A percentile compares a stretch with the other conserved stretches of the same genome.
These are phyloP conservation scores for Pezicula carpinea DNA, from an alignment of 2,329 filamentous ascomycete genomes.

Conservation along the genomic window DNA sequence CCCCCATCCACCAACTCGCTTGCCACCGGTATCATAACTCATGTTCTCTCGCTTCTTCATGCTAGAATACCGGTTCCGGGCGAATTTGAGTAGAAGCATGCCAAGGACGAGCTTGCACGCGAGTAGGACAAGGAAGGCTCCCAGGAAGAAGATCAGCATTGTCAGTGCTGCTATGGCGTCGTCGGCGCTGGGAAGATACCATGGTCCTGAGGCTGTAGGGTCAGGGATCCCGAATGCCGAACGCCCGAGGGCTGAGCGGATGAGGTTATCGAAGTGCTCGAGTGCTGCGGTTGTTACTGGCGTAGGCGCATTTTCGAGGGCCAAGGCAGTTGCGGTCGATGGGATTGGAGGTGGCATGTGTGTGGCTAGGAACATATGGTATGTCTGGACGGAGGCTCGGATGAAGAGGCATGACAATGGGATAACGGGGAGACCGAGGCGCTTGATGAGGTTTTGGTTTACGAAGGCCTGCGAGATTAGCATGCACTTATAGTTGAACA, in stretches of 20 bases:
- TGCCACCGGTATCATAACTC: slow-evolving; percentile 64
- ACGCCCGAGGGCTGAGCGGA: slow-evolving; percentile 72
- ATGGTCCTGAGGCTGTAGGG: slow-evolving; percentile 26
- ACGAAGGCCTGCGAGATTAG: slow-evolving; percentile 65
- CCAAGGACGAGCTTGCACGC: slow-evolving; percentile 82
- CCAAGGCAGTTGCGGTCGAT: slow-evolving; percentile 60
- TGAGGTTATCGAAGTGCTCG: slow-evolving; percentile 71
- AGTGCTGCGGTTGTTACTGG: slow-evolving; percentile 73
- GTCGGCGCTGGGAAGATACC: slow-evolving; percentile 45
- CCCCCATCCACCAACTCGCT: slow-evolving; percentile 75
- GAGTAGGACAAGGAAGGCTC: slow-evolving; percentile 78
- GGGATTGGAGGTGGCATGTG: slow-evolving; percentile 73
- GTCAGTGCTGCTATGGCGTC: slow-evolving; percentile 71
- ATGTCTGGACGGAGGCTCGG: slow-evolving; percentile 88
- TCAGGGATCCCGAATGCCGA: slow-evolving; percentile 56
- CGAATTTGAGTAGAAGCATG: slow-evolving; percentile 78
- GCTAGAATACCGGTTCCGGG: slow-evolving; percentile 69
- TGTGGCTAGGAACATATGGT: slow-evolving; percentile 94
- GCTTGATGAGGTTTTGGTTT: slow-evolving; percentile 82
- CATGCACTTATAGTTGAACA: slow-evolving; percentile 6
- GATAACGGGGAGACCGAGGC: slow-evolving; percentile 85
- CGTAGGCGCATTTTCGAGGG: slow-evolving; percentile 54
- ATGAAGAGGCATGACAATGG: slow-evolving; percentile 94
- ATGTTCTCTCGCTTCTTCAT: slow-evolving; percentile 67
- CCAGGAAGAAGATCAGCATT: slow-evolving; percentile 82